phyloP scores from a whole-genome alignment of 176 grass and related monocot genomes.

The barley (Hordeum vulgare) region DNA sequence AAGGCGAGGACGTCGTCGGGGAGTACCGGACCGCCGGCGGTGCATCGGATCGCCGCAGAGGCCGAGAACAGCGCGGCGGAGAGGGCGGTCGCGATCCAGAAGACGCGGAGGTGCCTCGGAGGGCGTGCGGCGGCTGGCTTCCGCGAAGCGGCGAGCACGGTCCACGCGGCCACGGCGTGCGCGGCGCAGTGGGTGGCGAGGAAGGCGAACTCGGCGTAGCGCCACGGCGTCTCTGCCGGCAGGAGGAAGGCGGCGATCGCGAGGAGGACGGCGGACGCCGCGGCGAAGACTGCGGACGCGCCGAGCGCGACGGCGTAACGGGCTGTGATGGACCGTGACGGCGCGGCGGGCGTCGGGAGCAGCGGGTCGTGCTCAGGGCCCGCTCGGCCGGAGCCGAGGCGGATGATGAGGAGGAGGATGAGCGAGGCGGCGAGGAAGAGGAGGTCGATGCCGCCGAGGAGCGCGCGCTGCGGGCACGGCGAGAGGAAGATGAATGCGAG shows the following conservation, averaged over 20 bases:
- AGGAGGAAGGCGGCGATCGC: slow-evolving; percentile 8
- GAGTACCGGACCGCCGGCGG: not conserved
- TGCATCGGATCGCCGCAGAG: not conserved
- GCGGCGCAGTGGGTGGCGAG: slow-evolving; percentile 11
- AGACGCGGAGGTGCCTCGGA: slow-evolving; percentile 12
- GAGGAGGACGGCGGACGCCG: slow-evolving; percentile 24
- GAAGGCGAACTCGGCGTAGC: not conserved
- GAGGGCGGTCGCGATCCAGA: slow-evolving; percentile 21
- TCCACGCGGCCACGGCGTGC: slow-evolving; percentile 14
- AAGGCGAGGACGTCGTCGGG: slow-evolving; percentile 23
- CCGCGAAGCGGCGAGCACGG: not conserved
- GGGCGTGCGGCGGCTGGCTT: not conserved
- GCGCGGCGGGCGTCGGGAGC: not conserved
- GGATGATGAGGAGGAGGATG: not conserved
- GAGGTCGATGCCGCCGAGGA: slow-evolving; percentile 25
- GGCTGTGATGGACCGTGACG: not conserved
- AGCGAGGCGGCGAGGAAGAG: not conserved
- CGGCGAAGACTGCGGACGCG: not conserved
- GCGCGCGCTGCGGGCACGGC: not conserved
- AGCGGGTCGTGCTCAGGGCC: not conserved
- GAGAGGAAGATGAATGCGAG: slow-evolving; percentile 21
- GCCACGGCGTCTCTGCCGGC: not conserved
- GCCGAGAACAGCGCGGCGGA: not conserved
- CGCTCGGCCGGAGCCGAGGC: not conserved
- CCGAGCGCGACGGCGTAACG: not conserved